Conservation (phyloP, 2,329 filamentous ascomycete species). For the Curvularia eragrostidis region DNA sequence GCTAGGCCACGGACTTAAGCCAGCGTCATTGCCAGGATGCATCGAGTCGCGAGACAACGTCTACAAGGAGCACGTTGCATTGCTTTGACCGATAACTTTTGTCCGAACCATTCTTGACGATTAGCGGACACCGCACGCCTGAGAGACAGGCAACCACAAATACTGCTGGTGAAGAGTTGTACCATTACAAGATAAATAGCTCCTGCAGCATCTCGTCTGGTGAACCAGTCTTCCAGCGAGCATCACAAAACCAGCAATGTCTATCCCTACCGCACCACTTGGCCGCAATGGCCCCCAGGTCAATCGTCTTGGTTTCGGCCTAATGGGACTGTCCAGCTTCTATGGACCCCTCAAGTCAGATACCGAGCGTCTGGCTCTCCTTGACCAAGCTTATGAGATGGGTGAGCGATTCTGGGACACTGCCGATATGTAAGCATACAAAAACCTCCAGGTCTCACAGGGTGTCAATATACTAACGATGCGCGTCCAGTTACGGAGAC, state of each 20-base stretch:
- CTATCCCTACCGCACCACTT: slow-evolving; percentile 55
- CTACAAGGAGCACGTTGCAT: background rate
- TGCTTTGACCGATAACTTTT: background rate
- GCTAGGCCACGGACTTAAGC: slow-evolving; percentile 1
- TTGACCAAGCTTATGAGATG: slow-evolving; percentile 59
- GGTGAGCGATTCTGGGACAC: slow-evolving; percentile 53
- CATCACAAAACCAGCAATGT: slow-evolving; percentile 22
- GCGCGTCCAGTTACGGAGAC: slow-evolving; percentile 34
- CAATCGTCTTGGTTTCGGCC: slow-evolving; percentile 59
- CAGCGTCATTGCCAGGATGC: slow-evolving; percentile 5
- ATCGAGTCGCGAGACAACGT: background rate
- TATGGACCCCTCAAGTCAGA: slow-evolving; percentile 59
- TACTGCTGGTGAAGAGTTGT: background rate
- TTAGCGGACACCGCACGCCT: background rate
- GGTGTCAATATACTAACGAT: slow-evolving; percentile 1
- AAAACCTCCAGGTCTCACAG: background rate
- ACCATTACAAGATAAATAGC: background rate
- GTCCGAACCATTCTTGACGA: background rate
- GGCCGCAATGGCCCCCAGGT: slow-evolving; percentile 62
- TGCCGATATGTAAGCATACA: slow-evolving; percentile 33
- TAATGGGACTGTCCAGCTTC: slow-evolving; percentile 59
- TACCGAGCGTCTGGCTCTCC: slow-evolving; percentile 58
- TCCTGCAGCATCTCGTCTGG: no score
- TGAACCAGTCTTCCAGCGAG: background rate
- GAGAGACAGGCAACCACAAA: background rate